A percentile compares a stretch with the other conserved stretches of the same genome.
These are phyloP conservation scores for Dictyostelium capitatum DNA, from an alignment of 78 protist genomes.

Conservation along the genomic window DNA sequence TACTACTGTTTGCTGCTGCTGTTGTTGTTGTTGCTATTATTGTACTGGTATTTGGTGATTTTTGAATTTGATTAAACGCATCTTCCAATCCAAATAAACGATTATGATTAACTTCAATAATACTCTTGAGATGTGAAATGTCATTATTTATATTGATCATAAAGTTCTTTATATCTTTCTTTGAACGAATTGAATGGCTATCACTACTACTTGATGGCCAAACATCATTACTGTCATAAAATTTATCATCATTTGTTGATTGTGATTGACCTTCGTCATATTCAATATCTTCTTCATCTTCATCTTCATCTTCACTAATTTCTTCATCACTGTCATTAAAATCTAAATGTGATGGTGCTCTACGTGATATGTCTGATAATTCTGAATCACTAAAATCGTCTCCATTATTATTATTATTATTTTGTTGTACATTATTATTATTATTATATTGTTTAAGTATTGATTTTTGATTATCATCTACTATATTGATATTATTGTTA, in stretches of 20 bases:
- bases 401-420: not conserved
- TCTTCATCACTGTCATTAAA: not conserved
- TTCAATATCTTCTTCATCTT: conserved; percentile 6
- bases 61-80: conserved; percentile 12
- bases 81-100: conserved; percentile 42
- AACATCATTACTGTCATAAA: conserved; percentile 57
- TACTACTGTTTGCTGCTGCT: not conserved
- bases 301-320: not conserved
- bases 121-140: conserved; percentile 37
- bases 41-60: not conserved
- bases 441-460: conserved; percentile 16
- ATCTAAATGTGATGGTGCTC: conserved; percentile 37
- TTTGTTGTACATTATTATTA: not conserved
- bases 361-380: conserved; percentile 13
- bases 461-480: conserved; percentile 59
- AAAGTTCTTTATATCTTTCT: conserved; percentile 49
- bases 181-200: not conserved
- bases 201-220: conserved; percentile 4
- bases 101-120: conserved; percentile 63
- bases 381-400: conserved; percentile 11
- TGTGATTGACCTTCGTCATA: not conserved
- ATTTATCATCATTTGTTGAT: conserved; percentile 21
- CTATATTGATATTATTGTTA: not conserved
- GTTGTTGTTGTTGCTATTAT: not conserved
- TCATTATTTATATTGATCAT: conserved; percentile 45